These are phyloP conservation scores for Astrephomene gubernaculifera DNA, from an alignment of 139 green algal genomes.

Conservation along the genomic window DNA sequence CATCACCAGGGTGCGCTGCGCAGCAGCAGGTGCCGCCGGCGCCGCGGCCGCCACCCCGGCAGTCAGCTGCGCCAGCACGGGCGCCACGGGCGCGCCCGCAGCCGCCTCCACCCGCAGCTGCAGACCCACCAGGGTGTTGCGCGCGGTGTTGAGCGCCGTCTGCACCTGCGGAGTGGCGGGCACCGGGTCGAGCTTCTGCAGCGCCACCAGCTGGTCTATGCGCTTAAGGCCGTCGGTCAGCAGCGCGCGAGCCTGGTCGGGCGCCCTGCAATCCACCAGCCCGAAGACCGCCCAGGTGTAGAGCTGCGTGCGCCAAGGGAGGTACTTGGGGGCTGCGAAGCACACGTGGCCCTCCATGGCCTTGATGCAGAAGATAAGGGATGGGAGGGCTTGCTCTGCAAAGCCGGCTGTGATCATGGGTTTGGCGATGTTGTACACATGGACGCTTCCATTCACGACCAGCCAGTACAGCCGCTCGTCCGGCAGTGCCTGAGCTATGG, in stretches of 20 bases:
- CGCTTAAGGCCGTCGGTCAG: conserved; percentile 51
- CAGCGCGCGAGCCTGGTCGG: conserved; percentile 11
- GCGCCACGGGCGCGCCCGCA: neutral
- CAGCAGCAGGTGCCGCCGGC: neutral
- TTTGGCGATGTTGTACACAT: conserved; percentile 58
- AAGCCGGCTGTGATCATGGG: conserved; percentile 58
- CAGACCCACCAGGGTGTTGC: conserved; percentile 50
- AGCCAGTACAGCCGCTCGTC: conserved; percentile 70
- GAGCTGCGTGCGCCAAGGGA: conserved; percentile 69
- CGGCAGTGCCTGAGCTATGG: conserved; percentile 52
- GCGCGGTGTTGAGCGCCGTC: conserved; percentile 50
- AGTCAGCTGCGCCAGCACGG: conserved; percentile 15
- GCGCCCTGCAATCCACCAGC: neutral
- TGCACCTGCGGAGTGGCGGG: conserved; percentile 55
- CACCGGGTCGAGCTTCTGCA: conserved; percentile 71
- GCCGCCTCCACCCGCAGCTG: conserved; percentile 55
- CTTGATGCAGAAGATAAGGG: conserved; percentile 62
- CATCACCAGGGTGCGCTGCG: conserved; percentile 28
- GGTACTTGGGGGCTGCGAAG: conserved; percentile 59
- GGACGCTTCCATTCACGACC: conserved; percentile 60
- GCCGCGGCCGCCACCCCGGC: neutral
- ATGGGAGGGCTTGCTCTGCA: conserved; percentile 58
- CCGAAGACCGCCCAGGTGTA: conserved; percentile 44
- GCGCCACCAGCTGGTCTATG: conserved; percentile 56
- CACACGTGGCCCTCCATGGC: conserved; percentile 63